Conservation (phyloP, 164 flowering plant genomes). For the Macadamia integrifolia region DNA sequence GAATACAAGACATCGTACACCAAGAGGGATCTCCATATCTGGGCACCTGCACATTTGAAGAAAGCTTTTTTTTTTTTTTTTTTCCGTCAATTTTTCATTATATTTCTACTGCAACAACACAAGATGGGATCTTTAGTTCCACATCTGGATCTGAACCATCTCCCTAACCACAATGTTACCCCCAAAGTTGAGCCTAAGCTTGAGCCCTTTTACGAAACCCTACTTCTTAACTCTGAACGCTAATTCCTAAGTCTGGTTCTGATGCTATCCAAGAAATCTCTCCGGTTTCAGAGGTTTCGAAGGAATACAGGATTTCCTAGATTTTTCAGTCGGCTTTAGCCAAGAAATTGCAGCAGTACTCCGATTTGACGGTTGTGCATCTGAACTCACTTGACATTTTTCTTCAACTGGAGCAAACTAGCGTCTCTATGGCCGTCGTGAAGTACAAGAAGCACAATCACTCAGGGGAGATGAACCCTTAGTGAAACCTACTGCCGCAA, state of each 20-base stretch:
- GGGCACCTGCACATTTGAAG: too few species aligned
- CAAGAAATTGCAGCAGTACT: conserved; percentile 8
- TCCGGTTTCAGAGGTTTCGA: conserved; percentile 2
- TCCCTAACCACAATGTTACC: conserved; percentile 10
- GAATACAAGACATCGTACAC: too few species aligned
- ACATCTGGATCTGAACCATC: conserved; percentile 33
- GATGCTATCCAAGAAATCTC: conserved; percentile 12
- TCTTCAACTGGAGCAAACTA: conserved; percentile 13
- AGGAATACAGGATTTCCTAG: conserved; percentile 40
- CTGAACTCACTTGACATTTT: conserved; percentile 44
- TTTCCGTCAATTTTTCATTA: neutral
- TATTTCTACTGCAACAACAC: neutral
- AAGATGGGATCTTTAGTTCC: conserved; percentile 22
- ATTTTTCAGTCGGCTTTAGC: conserved; percentile 57
- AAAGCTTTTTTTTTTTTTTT: too few species aligned
- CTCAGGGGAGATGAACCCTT: conserved; percentile 46
- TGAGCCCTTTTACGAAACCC: conserved; percentile 16
- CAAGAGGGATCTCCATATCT: too few species aligned
- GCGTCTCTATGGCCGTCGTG: conserved; percentile 8
- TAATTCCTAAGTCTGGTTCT: neutral
- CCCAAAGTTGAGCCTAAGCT: conserved; percentile 57
- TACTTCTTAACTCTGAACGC: conserved; percentile 6
- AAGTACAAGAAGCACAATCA: conserved; percentile 17
- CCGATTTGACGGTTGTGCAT: conserved; percentile 16
- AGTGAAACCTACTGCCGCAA: too few species aligned